Base-by-base conservation (phyloP, 179 eudicot species). In the Corrigiola litoralis region DNA sequence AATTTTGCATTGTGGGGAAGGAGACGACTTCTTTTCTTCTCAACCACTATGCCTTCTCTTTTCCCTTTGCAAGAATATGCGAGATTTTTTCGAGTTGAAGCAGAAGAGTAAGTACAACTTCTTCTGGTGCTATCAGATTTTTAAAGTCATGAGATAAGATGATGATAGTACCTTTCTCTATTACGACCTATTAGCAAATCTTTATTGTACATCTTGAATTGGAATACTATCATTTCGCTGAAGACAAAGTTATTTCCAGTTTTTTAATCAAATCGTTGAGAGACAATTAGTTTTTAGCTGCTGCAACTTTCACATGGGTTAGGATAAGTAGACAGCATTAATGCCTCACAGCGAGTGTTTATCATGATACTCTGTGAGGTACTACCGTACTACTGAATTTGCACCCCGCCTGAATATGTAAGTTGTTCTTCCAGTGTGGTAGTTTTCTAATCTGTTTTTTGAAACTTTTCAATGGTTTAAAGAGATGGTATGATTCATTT, bases 101-200 rank as follows among this genome's bases (percentile, higher is more conserved):
- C 80, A 2, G 68, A 66, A 45, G 82, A 83, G 87, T 82, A 73
- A 83, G 87, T 75, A 48, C 12, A 31, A 33, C 32, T 29, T 52
- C 41, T 24, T 34, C 29, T 25, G 49, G n/a, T 57, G n/a, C 40
- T 40, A 49, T 55, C 24, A 34, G 45, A 25, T 44, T n/a, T 68
- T 13, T 5, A 55, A 24, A 21, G 10, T 52, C 41, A n/a, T 55
- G n/a, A 18, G 48, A 55, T 41, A 50, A n/a, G n/a, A n/a, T n/a
- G n/a, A n/a, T n/a, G n/a, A n/a, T n/a, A n/a, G n/a, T n/a, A n/a
- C n/a, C n/a, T n/a, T n/a, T n/a, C n/a, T n/a, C n/a, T n/a, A n/a
- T n/a, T n/a, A n/a, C n/a, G n/a, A n/a, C n/a, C n/a, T n/a, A n/a
- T 46, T 47, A 34, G 42, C 49, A 29, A 16, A 12, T 59, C 52